Percentiles rank a stretch among this genome's conserved stretches.
phyloP scores from a whole-genome alignment of 495 filamentous ascomycete species.

The Penicillium paradoxum region DNA sequence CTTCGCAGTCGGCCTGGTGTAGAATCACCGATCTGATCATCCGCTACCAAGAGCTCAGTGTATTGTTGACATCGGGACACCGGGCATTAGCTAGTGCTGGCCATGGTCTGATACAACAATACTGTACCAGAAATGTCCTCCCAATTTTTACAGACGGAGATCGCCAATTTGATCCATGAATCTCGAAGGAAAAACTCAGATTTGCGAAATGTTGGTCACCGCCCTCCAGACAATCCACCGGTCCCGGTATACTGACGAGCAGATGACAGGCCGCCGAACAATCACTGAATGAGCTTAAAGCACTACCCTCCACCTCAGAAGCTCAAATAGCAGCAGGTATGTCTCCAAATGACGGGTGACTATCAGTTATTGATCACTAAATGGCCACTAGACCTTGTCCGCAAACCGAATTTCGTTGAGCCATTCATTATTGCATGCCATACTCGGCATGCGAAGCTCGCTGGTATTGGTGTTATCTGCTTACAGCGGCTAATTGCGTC shows the following conservation, averaged over 20 bases:
- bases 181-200: constrained; percentile 90
- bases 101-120: constrained; percentile 32
- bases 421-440: constrained; percentile 91
- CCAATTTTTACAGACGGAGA: constrained; percentile 83
- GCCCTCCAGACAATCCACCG: background rate
- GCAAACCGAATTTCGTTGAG: constrained; percentile 75
- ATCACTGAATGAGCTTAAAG: constrained; percentile 84
- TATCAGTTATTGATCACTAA: constrained; percentile 15
- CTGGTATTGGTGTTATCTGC: constrained; percentile 77
- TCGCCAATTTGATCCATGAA: constrained; percentile 89
- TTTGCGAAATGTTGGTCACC: constrained; percentile 64
- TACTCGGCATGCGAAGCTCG: constrained; percentile 83
- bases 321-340: constrained; percentile 78
- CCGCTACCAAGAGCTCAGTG: constrained; percentile 5
- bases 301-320: constrained; percentile 69
- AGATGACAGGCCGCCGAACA: constrained; percentile 78
- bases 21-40: background rate
- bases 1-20: background rate
- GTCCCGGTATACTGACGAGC: constrained; percentile 16
- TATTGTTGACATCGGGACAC: constrained; percentile 15
- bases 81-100: constrained; percentile 20
- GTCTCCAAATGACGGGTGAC: constrained; percentile 14
- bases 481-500: constrained; percentile 83
- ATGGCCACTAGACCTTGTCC: constrained; percentile 63
- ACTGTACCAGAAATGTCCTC: constrained; percentile 68